Base-by-base conservation (phyloP, 2,329 filamentous ascomycete genomes). In the Rhytidhysteron rufulum region DNA sequence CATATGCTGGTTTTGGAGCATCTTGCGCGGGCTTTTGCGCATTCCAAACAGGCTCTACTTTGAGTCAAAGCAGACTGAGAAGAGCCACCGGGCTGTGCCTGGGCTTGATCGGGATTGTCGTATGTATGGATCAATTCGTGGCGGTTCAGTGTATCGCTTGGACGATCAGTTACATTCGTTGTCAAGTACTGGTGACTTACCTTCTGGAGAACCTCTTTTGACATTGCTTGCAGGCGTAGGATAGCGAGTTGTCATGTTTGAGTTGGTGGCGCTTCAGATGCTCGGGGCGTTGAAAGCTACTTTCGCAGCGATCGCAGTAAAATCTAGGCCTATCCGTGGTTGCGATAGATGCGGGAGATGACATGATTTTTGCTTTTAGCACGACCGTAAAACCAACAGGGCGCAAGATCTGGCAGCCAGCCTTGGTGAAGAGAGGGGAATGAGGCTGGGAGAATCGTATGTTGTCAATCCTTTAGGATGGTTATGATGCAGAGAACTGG, bases 121-220 rank as follows among this genome's bases (percentile, higher is more conserved):
- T 16, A 27, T 13, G 7, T 27, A 13, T 27, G 24, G 13, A 27
- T 27, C 24, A 27, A 27, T 13, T 27, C 24, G 13, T 27, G 24
- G 24, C 24, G 24, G 13, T 27, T 27, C 7, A 27, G 24, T 7
- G 13, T 27, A 27, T 27, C 24, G 34, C 34, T 16, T 24, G 20
- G 16, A 18, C 7, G 21, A 21, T 36, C 20, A 8, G 11, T n/a
- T 24, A 18, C 6, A 11, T 6, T 19, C 16, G 8, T 8, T 7
- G 6, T 16, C 8, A n/a, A 36, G n/a, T 19, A 3, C 16, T 25
- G 29, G 10, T 9, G 25, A 20, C 16, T 39, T 65, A 66, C 63
- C 62, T 69, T 51, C 67, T 56, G 9, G 64, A 66, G 44, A 70
- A 69, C 34, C 63, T 55, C 17, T 67, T 66, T n/a, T 62, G 61